A percentile compares a stretch with the other conserved stretches of the same genome.
phyloP scores from a whole-genome alignment of 805 yeast genomes.

The Lipomyces oligophaga region DNA sequence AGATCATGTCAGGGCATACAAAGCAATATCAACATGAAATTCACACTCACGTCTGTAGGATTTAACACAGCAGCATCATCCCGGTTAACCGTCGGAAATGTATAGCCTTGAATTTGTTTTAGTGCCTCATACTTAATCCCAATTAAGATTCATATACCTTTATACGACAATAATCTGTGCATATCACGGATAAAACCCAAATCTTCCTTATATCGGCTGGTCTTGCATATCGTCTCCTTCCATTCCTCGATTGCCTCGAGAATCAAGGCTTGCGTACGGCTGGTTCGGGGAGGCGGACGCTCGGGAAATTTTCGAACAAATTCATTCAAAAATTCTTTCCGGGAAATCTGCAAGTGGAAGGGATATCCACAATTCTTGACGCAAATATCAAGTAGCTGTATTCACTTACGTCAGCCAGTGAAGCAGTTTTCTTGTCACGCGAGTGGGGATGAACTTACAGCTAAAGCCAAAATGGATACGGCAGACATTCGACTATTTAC shows the following conservation, averaged over 20 bases:
- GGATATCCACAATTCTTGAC: conserved; percentile 99
- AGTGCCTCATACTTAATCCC: background rate
- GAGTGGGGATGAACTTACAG: conserved; percentile 40
- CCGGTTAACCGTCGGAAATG: conserved; percentile 83
- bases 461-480: conserved; percentile 76
- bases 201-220: conserved; percentile 86
- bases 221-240: conserved; percentile 90
- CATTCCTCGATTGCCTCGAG: conserved; percentile 93
- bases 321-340: conserved; percentile 92
- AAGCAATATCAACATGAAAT: background rate
- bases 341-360: conserved; percentile 86
- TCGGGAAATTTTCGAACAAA: conserved; percentile 92
- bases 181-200: conserved; percentile 88
- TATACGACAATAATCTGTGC: conserved; percentile 84
- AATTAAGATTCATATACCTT: conserved; percentile 43
- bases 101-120: conserved; percentile 48
- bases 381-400: conserved; percentile 64
- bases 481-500: conserved; percentile 81
- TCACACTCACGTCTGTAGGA: conserved; percentile 59
- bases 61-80: conserved; percentile 92
- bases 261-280: conserved; percentile 77
- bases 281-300: conserved; percentile 80
- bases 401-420: background rate
- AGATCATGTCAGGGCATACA: conserved; percentile 46
- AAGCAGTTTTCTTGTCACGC: too few relatives aligned